Evolutionary conservation across 345 rosid species (phyloP).

Genomic region (Rhodamnia argentea): DNA sequence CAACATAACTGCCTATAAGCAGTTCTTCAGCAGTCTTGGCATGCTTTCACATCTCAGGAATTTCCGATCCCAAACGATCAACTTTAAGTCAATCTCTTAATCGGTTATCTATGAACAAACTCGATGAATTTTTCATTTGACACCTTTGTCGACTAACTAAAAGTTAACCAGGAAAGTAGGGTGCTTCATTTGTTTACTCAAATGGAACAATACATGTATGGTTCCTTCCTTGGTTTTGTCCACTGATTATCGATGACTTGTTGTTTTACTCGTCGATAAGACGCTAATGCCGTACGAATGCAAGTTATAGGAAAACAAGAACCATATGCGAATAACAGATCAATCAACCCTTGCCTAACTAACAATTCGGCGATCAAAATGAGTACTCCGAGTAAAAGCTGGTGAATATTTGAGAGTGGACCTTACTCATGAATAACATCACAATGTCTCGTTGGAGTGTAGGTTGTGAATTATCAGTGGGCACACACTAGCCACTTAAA

Average conservation of each 20-base stretch:
- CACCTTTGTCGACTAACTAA: not conserved
- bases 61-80: too few relatives aligned
- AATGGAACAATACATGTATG: not conserved
- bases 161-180: not conserved
- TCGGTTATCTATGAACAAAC: too few relatives aligned
- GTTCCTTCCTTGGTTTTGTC: not conserved
- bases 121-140: not conserved
- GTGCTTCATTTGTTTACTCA: not conserved
- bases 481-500: not conserved
- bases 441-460: not conserved
- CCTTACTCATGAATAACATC: not conserved
- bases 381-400: not conserved
- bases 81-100: too few relatives aligned
- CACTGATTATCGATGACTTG: not conserved
- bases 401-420: not conserved
- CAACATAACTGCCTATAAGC: too few relatives aligned
- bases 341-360: not conserved
- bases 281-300: not conserved
- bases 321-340: not conserved
- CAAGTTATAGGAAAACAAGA: not conserved
- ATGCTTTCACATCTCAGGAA: too few relatives aligned
- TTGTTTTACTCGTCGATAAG: not conserved
- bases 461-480: fast-evolving
- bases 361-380: not conserved
- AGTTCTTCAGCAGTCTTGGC: too few relatives aligned